These are phyloP conservation scores for Polychaeton citri DNA, from an alignment of 2,329 filamentous ascomycete genomes.

Conservation along the genomic window DNA sequence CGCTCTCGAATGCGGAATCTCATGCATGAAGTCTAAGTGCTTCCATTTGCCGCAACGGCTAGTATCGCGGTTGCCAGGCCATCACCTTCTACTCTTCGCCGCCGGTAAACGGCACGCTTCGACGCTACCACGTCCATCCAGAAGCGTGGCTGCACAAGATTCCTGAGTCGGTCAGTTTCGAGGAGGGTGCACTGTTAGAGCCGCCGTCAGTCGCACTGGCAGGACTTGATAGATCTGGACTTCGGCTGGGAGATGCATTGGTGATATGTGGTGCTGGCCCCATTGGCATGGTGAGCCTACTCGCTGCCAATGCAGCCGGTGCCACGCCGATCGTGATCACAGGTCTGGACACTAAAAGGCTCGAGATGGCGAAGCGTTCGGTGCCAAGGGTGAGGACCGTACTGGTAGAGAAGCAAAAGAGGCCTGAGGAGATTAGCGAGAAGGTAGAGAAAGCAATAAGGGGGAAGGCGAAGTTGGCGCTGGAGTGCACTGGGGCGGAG, in stretches of 20 bases:
- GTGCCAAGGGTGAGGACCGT: slow-evolving; percentile 24
- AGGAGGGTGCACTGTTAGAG: slow-evolving; percentile 35
- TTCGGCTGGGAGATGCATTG: slow-evolving; percentile 27
- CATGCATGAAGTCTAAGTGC: slow-evolving; percentile 18
- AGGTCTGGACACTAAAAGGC: slow-evolving; percentile 28
- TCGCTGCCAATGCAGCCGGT: slow-evolving; percentile 31
- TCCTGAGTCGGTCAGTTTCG: slow-evolving; percentile 24
- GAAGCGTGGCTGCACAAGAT: slow-evolving; percentile 22
- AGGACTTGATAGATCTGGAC: slow-evolving; percentile 25
- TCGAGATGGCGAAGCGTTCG: slow-evolving; percentile 24
- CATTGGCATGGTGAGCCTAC: slow-evolving; percentile 26
- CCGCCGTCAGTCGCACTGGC: slow-evolving; percentile 36
- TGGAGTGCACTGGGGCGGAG: slow-evolving; percentile 24
- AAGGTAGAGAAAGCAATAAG: slow-evolving; percentile 22
- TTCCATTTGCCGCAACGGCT: slow-evolving; percentile 15
- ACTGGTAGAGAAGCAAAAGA: slow-evolving; percentile 22
- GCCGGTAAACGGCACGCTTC: slow-evolving; percentile 17
- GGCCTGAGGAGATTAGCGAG: slow-evolving; percentile 23
- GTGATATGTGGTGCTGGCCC: slow-evolving; percentile 25
- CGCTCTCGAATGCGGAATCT: slow-evolving; percentile 20
- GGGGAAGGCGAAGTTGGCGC: slow-evolving; percentile 18
- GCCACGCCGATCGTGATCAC: slow-evolving; percentile 31
- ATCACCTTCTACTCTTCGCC: slow-evolving; percentile 20
- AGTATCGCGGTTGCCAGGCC: slow-evolving; percentile 17
- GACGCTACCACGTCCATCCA: slow-evolving; percentile 18